Evolutionary conservation across 75 land plant species (phyloP), one percentile per base, ranked within the genome.

Genomic region (Pinus taeda): DNA sequence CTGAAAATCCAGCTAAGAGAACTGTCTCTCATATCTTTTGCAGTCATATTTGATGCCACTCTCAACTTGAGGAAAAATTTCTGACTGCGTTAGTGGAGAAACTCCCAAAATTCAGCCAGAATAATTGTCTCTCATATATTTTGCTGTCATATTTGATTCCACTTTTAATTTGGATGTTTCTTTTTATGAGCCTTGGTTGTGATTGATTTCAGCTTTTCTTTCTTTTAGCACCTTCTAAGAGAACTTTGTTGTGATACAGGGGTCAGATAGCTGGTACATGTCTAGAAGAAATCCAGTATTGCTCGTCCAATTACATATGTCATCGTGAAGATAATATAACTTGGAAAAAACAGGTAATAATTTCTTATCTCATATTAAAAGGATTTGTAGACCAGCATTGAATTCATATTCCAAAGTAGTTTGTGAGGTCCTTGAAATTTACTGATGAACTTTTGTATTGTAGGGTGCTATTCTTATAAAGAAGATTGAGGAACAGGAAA

Each of bases 291-390:
- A 69, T 69, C 39, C 71, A 39, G 39, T 18, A 13, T 69, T 42
- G 53, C 8, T 8, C 9, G 21, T 0, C 71, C 20, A 69, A 69
- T 39, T 69, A 69, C 39, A 14, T 22, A 39, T 21, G 39, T 39
- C 9, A 22, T 69, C 18, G 17, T 33, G 71, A 69, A 30, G 45
- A 69, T 69, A 42, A 69, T 8, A 21, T 18, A 45, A 2, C 71
- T 69, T 69, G 71, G 71, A 69, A 69, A 42, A 42, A 69, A 20
- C 37, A 39, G 71, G 71, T 69, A 69, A n/a, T 21, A 69, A 12
- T 39, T 69, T 42, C 20, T 39, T 6, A 36, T 39, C 39, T 69
- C 21, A 6, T 37, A 22, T 39, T 18, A 69, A 39, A 39, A 20
- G 45, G 49, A 69, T 45, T 69, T 33, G 45, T 69, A 6, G 20